Evolutionary conservation across 441 rosid genomes (phyloP).

Genomic region (Populus hybrid): DNA sequence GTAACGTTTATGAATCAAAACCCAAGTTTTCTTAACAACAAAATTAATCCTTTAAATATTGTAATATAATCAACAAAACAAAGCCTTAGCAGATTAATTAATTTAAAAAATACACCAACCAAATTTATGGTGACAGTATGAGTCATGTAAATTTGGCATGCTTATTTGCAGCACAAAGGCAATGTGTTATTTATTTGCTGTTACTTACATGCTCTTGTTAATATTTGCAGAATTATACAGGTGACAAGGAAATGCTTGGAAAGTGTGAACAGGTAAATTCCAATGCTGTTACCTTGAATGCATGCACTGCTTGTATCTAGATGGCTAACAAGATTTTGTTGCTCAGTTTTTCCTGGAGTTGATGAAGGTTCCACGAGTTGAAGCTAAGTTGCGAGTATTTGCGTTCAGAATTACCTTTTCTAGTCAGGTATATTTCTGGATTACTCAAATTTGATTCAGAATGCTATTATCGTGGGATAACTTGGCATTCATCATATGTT

Average conservation of each 20-base stretch:
- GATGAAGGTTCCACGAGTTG: slow-evolving; percentile 96
- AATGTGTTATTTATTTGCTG: background rate
- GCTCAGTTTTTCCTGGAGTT: slow-evolving; percentile 86
- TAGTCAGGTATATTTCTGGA: slow-evolving; percentile 57
- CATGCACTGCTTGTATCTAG: slow-evolving; percentile 17
- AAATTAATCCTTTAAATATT: background rate
- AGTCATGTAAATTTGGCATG: slow-evolving; percentile 1
- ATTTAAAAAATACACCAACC: background rate
- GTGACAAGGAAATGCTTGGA: slow-evolving; percentile 89
- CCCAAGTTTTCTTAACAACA: background rate
- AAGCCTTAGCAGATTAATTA: slow-evolving; percentile 6
- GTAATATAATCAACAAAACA: background rate
- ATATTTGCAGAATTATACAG: slow-evolving; percentile 71
- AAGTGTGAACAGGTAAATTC: slow-evolving; percentile 88
- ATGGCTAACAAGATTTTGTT: slow-evolving; percentile 22
- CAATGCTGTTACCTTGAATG: slow-evolving; percentile 19
- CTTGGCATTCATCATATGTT: slow-evolving; percentile 1
- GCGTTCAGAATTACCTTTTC: slow-evolving; percentile 87
- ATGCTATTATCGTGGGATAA: slow-evolving; percentile 4
- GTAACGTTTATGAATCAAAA: background rate
- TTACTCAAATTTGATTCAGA: slow-evolving; percentile 10
- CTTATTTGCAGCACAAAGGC: background rate
- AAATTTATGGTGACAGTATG: slow-evolving; percentile 15
- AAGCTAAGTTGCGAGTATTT: slow-evolving; percentile 93
- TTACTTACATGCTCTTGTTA: slow-evolving; percentile 22